Conservation (phyloP, 257 asterid species). For the Solanum habrochaites region DNA sequence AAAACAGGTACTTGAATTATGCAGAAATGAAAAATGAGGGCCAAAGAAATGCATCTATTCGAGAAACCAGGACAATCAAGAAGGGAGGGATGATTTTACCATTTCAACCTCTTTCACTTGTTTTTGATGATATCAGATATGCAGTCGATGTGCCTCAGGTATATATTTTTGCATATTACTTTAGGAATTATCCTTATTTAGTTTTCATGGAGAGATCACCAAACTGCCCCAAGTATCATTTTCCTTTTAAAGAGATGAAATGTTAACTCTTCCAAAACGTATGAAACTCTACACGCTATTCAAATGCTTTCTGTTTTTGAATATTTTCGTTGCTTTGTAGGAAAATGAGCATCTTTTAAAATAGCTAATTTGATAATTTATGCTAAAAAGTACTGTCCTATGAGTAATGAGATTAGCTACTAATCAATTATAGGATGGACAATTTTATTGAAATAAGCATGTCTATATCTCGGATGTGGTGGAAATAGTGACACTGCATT, state of each 20-base stretch:
- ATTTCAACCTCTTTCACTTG: neutral
- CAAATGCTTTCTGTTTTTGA: neutral
- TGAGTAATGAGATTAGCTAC: neutral
- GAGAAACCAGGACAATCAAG: neutral
- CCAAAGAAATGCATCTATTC: neutral
- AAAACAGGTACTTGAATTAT: neutral
- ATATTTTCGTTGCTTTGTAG: neutral
- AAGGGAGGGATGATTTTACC: neutral
- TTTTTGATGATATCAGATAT: neutral
- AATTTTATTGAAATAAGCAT: neutral
- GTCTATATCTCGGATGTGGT: neutral
- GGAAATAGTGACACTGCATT: neutral
- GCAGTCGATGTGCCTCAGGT: neutral
- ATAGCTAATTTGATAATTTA: neutral
- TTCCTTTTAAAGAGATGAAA: neutral
- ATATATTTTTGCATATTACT: neutral
- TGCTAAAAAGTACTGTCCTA: neutral
- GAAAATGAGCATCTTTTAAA: neutral
- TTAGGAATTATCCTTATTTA: neutral
- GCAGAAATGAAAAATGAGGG: neutral
- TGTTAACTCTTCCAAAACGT: neutral
- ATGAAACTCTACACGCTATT: neutral
- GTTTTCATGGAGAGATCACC: neutral
- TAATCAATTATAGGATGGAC: neutral
- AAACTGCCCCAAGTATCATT: neutral